Conservation (phyloP, 345 rosid species). For the Eucalyptus sp. region DNA sequence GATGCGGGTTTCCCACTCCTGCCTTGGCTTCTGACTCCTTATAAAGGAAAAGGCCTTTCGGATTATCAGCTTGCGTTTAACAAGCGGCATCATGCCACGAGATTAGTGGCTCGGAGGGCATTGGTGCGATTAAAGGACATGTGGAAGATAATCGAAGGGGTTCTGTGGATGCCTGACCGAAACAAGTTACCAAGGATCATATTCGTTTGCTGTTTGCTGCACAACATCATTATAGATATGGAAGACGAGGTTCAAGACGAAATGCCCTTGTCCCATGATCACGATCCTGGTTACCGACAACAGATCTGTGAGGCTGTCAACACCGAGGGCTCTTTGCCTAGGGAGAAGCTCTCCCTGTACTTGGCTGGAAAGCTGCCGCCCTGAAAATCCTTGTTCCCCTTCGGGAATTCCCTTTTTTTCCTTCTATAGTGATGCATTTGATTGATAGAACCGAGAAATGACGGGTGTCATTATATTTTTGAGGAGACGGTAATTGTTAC, state of each 20-base stretch:
- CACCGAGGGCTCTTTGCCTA: slow-evolving; percentile 14
- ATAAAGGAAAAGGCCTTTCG: slow-evolving; percentile 24
- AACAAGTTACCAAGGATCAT: slow-evolving; percentile 49
- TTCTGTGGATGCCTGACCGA: slow-evolving; percentile 63
- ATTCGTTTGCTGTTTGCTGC: slow-evolving; percentile 56
- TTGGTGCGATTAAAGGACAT: slow-evolving; percentile 37
- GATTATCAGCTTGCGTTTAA: slow-evolving; percentile 27
- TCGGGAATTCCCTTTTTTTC: neutral
- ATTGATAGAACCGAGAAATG: neutral
- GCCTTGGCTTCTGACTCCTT: slow-evolving; percentile 48
- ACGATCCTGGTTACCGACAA: slow-evolving; percentile 33
- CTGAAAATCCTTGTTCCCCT: neutral
- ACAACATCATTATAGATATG: slow-evolving; percentile 48
- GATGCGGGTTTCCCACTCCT: slow-evolving; percentile 44
- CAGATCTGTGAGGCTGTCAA: slow-evolving; percentile 22
- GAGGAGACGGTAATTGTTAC: neutral
- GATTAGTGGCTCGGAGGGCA: slow-evolving; percentile 38
- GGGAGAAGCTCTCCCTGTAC: slow-evolving; percentile 37
- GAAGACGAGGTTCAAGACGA: slow-evolving; percentile 30
- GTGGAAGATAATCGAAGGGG: slow-evolving; percentile 54
- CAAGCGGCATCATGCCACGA: slow-evolving; percentile 24
- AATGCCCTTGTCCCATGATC: slow-evolving; percentile 16
- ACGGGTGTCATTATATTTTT: neutral
- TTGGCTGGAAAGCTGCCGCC: slow-evolving; percentile 20
- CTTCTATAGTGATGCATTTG: neutral